These are phyloP conservation scores for Echria macrotheca DNA, from an alignment of 495 filamentous ascomycete genomes.

Conservation along the genomic window DNA sequence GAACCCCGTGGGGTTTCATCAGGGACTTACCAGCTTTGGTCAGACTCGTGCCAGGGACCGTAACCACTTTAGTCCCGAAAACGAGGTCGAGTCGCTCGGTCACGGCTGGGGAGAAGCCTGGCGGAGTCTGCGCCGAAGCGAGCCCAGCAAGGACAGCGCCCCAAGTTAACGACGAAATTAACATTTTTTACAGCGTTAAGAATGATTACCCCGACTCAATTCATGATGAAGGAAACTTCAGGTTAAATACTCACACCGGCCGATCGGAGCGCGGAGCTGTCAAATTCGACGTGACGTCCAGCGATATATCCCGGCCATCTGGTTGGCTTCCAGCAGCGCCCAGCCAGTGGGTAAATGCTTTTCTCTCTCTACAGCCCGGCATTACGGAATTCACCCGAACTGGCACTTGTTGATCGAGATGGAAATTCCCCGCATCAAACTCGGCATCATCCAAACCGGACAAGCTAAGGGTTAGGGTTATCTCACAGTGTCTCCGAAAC, in stretches of 20 bases:
- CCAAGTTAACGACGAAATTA: too few species aligned
- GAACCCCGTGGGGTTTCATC: background rate
- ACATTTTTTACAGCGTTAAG: too few species aligned
- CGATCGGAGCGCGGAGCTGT: too few species aligned
- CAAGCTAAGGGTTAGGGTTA: too few species aligned
- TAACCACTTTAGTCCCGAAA: slow-evolving; percentile 35
- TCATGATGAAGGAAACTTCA: too few species aligned
- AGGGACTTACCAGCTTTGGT: slow-evolving; percentile 29
- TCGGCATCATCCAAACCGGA: too few species aligned
- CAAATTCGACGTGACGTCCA: background rate
- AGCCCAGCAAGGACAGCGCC: slow-evolving; percentile 4
- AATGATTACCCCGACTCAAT: too few species aligned
- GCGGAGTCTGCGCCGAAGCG: slow-evolving; percentile 34
- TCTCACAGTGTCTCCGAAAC: background rate
- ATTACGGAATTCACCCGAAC: slow-evolving; percentile 3
- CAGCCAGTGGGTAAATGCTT: slow-evolving; percentile 9
- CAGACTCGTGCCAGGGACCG: slow-evolving; percentile 33
- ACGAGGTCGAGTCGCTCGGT: slow-evolving; percentile 38
- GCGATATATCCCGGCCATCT: too few species aligned
- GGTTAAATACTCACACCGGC: too few species aligned
- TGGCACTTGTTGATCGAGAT: background rate
- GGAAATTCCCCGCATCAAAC: slow-evolving; percentile 2
- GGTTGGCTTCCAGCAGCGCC: background rate
- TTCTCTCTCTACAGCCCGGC: too few species aligned
- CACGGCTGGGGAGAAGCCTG: slow-evolving; percentile 36